Evolutionary conservation across 164 flowering plant species (phyloP), one percentile per base, ranked within the genome.

Genomic region (Annona squamosa): DNA sequence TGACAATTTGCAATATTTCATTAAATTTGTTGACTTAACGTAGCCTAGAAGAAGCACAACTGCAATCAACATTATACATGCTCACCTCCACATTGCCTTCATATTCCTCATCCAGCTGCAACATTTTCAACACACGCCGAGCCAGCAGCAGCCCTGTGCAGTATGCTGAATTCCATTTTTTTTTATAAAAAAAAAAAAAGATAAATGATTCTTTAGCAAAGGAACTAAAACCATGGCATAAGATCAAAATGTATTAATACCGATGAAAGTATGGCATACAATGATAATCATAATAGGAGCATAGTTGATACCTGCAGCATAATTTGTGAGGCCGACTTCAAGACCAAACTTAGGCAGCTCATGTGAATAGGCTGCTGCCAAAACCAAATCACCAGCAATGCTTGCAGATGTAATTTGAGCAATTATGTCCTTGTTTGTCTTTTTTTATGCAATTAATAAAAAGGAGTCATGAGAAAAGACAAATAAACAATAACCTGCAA

Each of bases 291-390:
- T 17, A 2, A n/a, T 19, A 19, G 1, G 69, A 13, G 19, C 5
- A 57, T 5, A n/a, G 3, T 48, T 1, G 5, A 68, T 82, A 91
- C 98, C 97, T 72, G 98, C 97, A 48, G 98, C 94, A 83, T 93
- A 93, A 71, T 93, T 93, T 47, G 98, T 90, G 19, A 91, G 91
- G 37, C 98, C 98, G 4, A 91, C 92, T 86, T 90, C 83, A 76
- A 93, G 93, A 0, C 97, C 98, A 84, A 85, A 93, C 4, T 69
- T 83, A 65, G 98, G 98, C 46, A 93, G 85, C 82, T 91, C 98
- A 77, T 87, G 91, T 2, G 94, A 75, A 81, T 91, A 93, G 7
- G 98, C 92, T 56, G 96, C 77, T 12, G 94, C 94, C 70, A 91
- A 86, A n/a, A 93, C 87, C 63, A 83, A 63, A 77, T 93, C 98